A percentile compares a stretch with the other conserved stretches of the same genome.
These are phyloP conservation scores for Hypomyces rosellus DNA, from an alignment of 2,329 filamentous ascomycete species.

Conservation along the genomic window DNA sequence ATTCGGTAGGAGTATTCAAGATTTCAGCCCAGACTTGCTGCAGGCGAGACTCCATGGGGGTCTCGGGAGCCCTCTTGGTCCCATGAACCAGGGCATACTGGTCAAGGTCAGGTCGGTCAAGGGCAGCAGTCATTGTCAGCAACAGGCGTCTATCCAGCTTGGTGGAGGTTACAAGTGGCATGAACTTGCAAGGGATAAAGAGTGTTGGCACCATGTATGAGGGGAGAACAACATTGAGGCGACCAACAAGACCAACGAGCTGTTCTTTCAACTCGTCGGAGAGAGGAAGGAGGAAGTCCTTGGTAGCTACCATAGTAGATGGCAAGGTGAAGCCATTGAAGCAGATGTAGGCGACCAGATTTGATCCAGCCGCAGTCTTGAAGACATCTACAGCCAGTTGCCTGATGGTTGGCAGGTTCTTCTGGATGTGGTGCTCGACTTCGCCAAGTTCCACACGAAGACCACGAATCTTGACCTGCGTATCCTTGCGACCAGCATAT, in stretches of 20 bases:
- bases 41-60: constrained; percentile 1
- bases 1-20: background rate
- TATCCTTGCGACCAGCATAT: constrained; percentile 5
- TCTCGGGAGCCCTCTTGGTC: background rate
- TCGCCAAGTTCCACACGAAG: constrained; percentile 7
- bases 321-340: background rate
- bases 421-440: constrained; percentile 6
- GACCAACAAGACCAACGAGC: background rate
- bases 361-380: background rate
- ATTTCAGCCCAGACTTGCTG: constrained; percentile 3
- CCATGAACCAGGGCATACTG: background rate
- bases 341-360: constrained; percentile 3
- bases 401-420: background rate
- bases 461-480: constrained; percentile 7
- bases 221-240: background rate
- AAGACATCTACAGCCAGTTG: constrained; percentile 6
- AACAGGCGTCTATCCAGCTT: constrained; percentile 7
- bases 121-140: background rate
- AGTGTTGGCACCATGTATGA: constrained; percentile 8
- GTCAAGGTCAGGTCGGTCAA: background rate
- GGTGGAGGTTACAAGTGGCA: constrained; percentile 9
- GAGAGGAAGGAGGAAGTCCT: background rate
- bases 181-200: constrained; percentile 6
- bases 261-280: background rate
- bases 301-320: background rate